These are phyloP conservation scores for Ceratocystis papillata DNA, from an alignment of 2,329 filamentous ascomycete genomes.

Conservation along the genomic window DNA sequence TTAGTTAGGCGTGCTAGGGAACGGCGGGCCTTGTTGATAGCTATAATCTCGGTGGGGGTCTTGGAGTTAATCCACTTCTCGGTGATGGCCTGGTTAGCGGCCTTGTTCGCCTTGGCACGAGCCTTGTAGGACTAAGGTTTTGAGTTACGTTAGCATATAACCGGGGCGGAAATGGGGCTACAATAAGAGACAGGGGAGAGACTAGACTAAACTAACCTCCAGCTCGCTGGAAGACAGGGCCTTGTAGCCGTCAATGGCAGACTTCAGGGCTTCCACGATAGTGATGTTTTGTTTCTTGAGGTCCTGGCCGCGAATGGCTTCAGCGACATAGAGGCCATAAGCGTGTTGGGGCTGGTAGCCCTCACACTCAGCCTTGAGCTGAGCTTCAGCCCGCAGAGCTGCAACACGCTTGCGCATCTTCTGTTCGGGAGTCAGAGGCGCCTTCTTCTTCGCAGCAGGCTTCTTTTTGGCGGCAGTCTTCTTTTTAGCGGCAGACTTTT, in stretches of 20 bases:
- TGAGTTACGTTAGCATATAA: background rate
- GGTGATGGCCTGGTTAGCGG: conserved; percentile 33
- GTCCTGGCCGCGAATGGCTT: conserved; percentile 29
- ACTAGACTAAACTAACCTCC: conserved; percentile 34
- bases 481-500: conserved; percentile 26
- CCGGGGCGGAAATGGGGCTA: background rate
- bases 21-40: conserved; percentile 41
- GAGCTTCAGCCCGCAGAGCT: background rate
- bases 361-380: conserved; percentile 13
- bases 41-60: conserved; percentile 33
- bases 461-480: conserved; percentile 27
- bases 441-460: conserved; percentile 28
- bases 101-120: conserved; percentile 34
- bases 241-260: conserved; percentile 33
- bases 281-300: conserved; percentile 7
- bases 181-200: background rate
- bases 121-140: conserved; percentile 32
- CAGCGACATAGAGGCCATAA: conserved; percentile 34
- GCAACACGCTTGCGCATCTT: conserved; percentile 27
- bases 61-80: conserved; percentile 41
- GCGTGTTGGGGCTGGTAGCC: conserved; percentile 27
- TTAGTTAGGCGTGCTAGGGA: conserved; percentile 33
- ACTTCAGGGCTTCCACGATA: conserved; percentile 27
- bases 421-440: conserved; percentile 34
- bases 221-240: conserved; percentile 34